Percentiles rank a stretch among this genome's conserved stretches.
Evolutionary conservation across 768 basidiomycete species (phyloP).

Genomic region (Hysterangium stoloniferum): DNA sequence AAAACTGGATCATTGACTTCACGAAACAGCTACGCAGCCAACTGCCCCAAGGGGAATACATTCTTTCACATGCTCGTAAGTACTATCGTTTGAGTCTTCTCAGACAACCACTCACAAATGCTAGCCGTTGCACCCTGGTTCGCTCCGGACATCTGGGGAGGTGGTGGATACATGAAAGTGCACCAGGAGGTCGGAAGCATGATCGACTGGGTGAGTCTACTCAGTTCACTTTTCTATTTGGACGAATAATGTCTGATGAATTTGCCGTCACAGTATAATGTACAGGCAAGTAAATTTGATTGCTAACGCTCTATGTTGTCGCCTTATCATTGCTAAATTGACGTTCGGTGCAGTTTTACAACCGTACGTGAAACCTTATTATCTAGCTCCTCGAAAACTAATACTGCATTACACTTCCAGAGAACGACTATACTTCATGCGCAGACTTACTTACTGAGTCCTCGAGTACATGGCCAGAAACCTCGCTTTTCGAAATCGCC

Average conservation of each 20-base stretch:
- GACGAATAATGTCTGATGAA: neutral
- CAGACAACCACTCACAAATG: neutral
- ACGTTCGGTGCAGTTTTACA: constrained; percentile 33
- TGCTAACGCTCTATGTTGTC: too few species aligned
- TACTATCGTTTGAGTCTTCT: neutral
- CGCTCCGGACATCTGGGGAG: constrained; percentile 17
- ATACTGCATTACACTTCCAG: constrained; percentile 25
- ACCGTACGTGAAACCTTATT: constrained; percentile 19
- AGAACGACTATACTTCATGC: constrained; percentile 62
- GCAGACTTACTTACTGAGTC: constrained; percentile 48
- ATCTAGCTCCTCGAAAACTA: neutral
- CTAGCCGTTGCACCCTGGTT: constrained; percentile 43
- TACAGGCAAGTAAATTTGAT: constrained; percentile 6
- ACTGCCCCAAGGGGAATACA: constrained; percentile 40
- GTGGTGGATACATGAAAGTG: constrained; percentile 51
- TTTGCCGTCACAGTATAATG: constrained; percentile 12
- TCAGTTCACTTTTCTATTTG: neutral
- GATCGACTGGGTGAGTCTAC: constrained; percentile 61
- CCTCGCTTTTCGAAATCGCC: constrained; percentile 45
- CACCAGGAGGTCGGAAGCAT: constrained; percentile 43
- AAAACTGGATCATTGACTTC: constrained; percentile 47
- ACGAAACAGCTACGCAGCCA: constrained; percentile 41
- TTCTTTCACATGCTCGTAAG: constrained; percentile 51
- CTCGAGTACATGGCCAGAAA: constrained; percentile 52
- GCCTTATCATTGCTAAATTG: neutral